Percentiles rank a stretch among this genome's conserved stretches.
phyloP scores from a whole-genome alignment of 768 basidiomycete species.

The Omphalotus guepiniiformis region DNA sequence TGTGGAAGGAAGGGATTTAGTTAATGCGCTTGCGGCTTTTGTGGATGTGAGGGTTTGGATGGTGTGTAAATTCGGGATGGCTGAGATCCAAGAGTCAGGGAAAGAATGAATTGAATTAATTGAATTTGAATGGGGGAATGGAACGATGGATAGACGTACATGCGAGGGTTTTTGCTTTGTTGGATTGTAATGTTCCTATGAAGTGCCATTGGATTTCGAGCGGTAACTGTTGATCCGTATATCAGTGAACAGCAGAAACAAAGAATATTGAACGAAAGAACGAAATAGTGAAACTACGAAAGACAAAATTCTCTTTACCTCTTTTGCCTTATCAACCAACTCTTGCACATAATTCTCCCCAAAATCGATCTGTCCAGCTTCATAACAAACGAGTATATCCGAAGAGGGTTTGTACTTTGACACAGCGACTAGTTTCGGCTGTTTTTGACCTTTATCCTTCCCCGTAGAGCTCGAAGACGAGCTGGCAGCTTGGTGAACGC shows the following conservation, averaged over 20 bases:
- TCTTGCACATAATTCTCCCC: conserved; percentile 99
- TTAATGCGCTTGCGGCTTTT: conserved; percentile 76
- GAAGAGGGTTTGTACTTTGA: conserved; percentile 90
- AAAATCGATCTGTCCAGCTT: conserved; percentile 82
- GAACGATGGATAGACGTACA: conserved; percentile 44
- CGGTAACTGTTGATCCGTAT: conserved; percentile 60
- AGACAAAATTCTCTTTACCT: conserved; percentile 37
- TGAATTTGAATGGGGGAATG: neutral
- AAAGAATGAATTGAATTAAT: neutral
- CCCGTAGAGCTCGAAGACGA: conserved; percentile 18
- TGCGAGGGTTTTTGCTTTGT: conserved; percentile 88
- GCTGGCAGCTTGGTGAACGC: conserved; percentile 36
- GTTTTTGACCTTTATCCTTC: no score
- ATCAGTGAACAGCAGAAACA: neutral
- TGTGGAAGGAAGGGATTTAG: conserved; percentile 62
- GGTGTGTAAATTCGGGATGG: conserved; percentile 81
- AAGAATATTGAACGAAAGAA: neutral
- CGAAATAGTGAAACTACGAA: neutral
- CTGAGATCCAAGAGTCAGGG: conserved; percentile 33
- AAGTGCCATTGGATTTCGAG: conserved; percentile 93
- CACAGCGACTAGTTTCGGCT: conserved; percentile 80
- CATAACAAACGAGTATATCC: conserved; percentile 82
- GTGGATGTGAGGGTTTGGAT: conserved; percentile 82
- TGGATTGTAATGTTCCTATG: conserved; percentile 90
- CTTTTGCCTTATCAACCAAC: conserved; percentile 77